A percentile compares a stretch with the other conserved stretches of the same genome.
Evolutionary conservation across 179 eudicot genomes (phyloP).

Genomic region (Beta macrorhiza): DNA sequence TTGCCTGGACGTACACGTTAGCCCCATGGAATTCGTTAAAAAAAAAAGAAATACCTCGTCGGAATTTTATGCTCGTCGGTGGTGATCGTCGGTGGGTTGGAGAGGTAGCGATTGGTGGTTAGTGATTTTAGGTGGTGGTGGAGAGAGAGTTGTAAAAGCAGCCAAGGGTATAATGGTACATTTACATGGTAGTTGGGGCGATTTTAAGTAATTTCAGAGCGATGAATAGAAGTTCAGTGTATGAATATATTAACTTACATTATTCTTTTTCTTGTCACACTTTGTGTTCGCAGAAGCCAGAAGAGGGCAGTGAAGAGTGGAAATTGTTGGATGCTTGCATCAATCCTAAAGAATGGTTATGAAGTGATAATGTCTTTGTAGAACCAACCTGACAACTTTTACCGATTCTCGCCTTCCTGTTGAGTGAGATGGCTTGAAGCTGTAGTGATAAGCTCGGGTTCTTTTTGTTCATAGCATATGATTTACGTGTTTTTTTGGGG

Average conservation of each 20-base stretch:
- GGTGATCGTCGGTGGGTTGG: too few species aligned
- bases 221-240: too few species aligned
- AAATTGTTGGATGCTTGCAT: slow-evolving; percentile 89
- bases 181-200: too few species aligned
- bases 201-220: too few species aligned
- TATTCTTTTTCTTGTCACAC: neutral
- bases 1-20: too few species aligned
- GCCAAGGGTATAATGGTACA: too few species aligned
- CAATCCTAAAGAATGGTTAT: slow-evolving; percentile 81
- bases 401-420: neutral
- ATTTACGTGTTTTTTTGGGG: neutral
- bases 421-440: slow-evolving; percentile 15
- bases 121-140: too few species aligned
- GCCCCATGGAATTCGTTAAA: too few species aligned
- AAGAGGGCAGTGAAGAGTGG: slow-evolving; percentile 93
- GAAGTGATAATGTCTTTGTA: slow-evolving; percentile 4
- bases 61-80: too few species aligned
- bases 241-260: neutral
- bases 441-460: slow-evolving; percentile 7
- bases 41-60: too few species aligned
- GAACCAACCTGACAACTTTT: neutral
- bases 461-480: slow-evolving; percentile 17
- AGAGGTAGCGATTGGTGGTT: too few species aligned
- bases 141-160: too few species aligned
- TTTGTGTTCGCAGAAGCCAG: slow-evolving; percentile 57